These are phyloP conservation scores for Pseudogymnoascus sp. DNA, from an alignment of 2,329 filamentous ascomycete genomes.

Conservation along the genomic window DNA sequence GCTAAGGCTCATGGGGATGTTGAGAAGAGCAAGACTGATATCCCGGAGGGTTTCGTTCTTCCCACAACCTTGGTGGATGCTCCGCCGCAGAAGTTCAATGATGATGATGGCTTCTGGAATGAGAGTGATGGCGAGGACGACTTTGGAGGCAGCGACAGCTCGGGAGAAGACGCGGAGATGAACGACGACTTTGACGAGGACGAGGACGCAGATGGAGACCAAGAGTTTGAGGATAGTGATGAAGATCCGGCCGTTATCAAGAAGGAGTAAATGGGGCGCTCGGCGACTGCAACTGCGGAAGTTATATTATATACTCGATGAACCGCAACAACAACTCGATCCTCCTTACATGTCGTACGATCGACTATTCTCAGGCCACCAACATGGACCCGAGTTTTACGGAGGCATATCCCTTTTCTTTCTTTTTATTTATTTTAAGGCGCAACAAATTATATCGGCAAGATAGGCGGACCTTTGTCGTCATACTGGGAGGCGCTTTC, in stretches of 20 bases:
- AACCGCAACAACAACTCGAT: background rate
- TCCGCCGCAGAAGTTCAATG: slow-evolving; percentile 56
- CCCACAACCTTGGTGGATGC: slow-evolving; percentile 63
- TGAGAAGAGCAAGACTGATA: slow-evolving; percentile 67
- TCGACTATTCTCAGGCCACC: background rate
- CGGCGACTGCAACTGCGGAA: background rate
- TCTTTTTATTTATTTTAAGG: background rate
- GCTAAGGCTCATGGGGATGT: slow-evolving; percentile 62
- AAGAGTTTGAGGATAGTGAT: slow-evolving; percentile 43
- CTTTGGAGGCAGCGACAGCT: slow-evolving; percentile 66
- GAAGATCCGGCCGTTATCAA: slow-evolving; percentile 20
- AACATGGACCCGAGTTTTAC: background rate
- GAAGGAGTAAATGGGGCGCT: background rate
- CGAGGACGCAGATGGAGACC: slow-evolving; percentile 51
- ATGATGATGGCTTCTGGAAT: slow-evolving; percentile 78
- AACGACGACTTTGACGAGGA: slow-evolving; percentile 52
- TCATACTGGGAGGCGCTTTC: slow-evolving; percentile 2
- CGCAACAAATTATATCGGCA: slow-evolving; percentile 7
- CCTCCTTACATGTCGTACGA: background rate
- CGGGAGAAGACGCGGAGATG: slow-evolving; percentile 53
- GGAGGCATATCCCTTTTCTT: background rate
- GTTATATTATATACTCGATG: background rate
- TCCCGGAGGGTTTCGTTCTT: slow-evolving; percentile 75
- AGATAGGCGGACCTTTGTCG: background rate
- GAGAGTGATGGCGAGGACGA: slow-evolving; percentile 71